Evolutionary conservation across 768 basidiomycete genomes (phyloP), one percentile per base, ranked within the genome.

Genomic region (Mycena floridula): DNA sequence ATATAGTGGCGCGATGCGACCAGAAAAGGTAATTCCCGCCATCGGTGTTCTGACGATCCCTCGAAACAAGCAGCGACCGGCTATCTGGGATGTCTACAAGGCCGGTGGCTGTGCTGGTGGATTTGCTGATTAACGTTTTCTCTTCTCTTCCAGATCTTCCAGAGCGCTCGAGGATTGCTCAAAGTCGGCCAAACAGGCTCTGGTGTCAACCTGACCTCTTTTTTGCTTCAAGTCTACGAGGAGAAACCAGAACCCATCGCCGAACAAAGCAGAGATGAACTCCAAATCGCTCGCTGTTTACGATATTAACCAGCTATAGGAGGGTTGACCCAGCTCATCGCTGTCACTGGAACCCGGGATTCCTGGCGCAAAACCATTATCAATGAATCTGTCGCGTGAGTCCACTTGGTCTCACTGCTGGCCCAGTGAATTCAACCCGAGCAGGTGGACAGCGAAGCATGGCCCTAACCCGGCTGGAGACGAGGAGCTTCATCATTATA

Each of bases 311-410:
- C 50, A 50, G 50, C 44, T 54, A 54, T 53, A 95, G 93, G 86
- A 51, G 82, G 85, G 54, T 57, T 97, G 52, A 95, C 90, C 25
- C 94, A 98, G 59, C 74, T 98, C 37, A 87, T 97, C 55, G 92
- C 91, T 7, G 69, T 97, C 44, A 79, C 83, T 41, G 90, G 91
- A 3, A 55, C 88, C 1, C 65, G 71, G 12, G 93, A 90, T 11
- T 58, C 82, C 25, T 99, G 95, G 96, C 72, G 94, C 47, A 94
- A 92, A 69, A 91, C 88, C 1, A 66, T 93, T 41, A 85, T 91
- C 27, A 89, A 93, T 56, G 85, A 80, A 59, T 68, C 89, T 11
- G 72, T 97, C 58, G 76, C 83, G 92, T 94, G 60, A 58, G 83
- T 72, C 3, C n/a, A 48, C 16, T 32, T 42, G 24, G 42, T 40